phyloP scores from a whole-genome alignment of 108 stramenopile species.

The Asterionellopsis glacialis region DNA sequence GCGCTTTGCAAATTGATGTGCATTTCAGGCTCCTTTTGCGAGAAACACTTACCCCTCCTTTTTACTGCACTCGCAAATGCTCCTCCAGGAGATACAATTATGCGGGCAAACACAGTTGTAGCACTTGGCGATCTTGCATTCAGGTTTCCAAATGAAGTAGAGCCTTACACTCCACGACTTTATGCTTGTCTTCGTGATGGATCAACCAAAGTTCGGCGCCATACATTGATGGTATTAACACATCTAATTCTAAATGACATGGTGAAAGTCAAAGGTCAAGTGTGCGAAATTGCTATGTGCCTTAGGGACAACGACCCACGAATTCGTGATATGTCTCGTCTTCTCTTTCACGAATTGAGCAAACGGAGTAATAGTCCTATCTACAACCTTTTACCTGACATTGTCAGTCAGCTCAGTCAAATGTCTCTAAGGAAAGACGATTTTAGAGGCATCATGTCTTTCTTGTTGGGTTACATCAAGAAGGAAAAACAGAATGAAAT shows the following conservation, averaged over 20 bases:
- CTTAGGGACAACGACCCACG: constrained; percentile 79
- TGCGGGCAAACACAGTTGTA: constrained; percentile 92
- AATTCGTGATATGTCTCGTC: constrained; percentile 87
- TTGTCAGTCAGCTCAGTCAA: constrained; percentile 87
- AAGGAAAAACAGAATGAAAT: constrained; percentile 94
- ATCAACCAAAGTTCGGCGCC: constrained; percentile 83
- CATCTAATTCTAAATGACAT: constrained; percentile 98
- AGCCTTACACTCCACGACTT: constrained; percentile 93
- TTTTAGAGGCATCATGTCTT: constrained; percentile 87
- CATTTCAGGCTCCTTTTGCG: constrained; percentile 88
- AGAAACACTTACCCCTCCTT: constrained; percentile 86
- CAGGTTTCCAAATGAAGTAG: constrained; percentile 96
- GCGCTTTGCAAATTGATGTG: constrained; percentile 93
- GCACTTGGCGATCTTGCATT: constrained; percentile 96
- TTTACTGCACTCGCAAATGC: constrained; percentile 88
- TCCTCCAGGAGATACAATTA: constrained; percentile 61
- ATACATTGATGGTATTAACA: constrained; percentile 95
- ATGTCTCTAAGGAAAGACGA: constrained; percentile 53
- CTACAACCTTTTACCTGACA: constrained; percentile 98
- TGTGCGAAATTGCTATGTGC: constrained; percentile 92
- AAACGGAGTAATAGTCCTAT: constrained; percentile 93
- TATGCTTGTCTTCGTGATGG: constrained; percentile 94
- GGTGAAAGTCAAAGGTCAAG: constrained; percentile 97
- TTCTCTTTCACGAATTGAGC: constrained; percentile 93
- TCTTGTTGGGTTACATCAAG: constrained; percentile 93